Conservation (phyloP, 805 yeast genomes). For the Tetrapisispora taiwanensis region DNA sequence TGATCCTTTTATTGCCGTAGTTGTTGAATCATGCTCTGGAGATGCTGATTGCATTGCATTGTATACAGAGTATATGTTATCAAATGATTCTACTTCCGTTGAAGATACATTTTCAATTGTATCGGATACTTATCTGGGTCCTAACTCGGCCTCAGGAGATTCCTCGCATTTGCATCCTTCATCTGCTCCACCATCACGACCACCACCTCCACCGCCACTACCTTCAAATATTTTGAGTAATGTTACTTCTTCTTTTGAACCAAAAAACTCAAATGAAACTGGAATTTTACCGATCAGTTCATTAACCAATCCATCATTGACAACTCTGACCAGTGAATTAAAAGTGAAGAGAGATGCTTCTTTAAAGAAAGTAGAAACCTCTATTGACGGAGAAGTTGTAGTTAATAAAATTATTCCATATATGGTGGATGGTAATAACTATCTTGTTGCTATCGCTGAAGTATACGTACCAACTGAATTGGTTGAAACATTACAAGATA, state of each 20-base stretch:
- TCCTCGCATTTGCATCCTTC: no score
- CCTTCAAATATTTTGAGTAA: not conserved
- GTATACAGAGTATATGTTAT: not conserved
- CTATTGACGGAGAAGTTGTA: not conserved
- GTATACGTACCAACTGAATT: slow-evolving; percentile 61
- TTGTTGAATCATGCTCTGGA: not conserved
- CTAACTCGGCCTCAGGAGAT: no score
- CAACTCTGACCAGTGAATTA: not conserved
- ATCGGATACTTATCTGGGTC: no score
- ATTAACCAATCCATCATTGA: not conserved
- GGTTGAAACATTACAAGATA: slow-evolving; percentile 39
- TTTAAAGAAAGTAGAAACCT: not conserved
- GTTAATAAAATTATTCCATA: slow-evolving; percentile 70
- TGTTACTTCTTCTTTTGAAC: not conserved
- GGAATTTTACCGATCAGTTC: not conserved
- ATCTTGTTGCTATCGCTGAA: slow-evolving; percentile 78
- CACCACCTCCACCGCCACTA: not conserved
- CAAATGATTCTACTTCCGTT: not conserved
- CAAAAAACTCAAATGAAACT: not conserved
- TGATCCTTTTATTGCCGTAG: slow-evolving; percentile 39
- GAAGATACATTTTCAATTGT: not conserved
- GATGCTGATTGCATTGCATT: not conserved
- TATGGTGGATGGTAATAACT: slow-evolving; percentile 44
- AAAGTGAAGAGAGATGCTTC: not conserved
- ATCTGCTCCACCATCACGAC: no score